Evolutionary conservation across 441 rosid genomes (phyloP), one percentile per base, ranked within the genome.

Genomic region (Adansonia rubrostipa): DNA sequence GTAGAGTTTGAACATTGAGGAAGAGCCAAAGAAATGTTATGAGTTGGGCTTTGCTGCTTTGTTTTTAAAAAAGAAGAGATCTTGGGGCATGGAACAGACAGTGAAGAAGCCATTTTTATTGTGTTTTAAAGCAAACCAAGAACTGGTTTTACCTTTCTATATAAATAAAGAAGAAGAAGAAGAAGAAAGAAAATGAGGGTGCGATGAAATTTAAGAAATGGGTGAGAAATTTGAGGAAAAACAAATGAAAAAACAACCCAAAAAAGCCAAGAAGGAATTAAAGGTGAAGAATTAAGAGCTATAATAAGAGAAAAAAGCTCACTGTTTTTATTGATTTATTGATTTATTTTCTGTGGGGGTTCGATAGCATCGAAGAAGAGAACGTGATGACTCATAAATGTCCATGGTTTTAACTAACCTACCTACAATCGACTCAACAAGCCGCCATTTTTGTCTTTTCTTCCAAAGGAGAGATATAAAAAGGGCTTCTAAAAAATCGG

Each of bases 41-140:
- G 69, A 60, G 36, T 8, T 63, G 48, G 78, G 48, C 6, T 17
- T 44, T 48, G 58, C 13, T 28, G 78, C 33, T 28, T 19, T 56
- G 33, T 17, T 54, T 40, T 56, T 1, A 48, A 4, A 42, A 76
- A 65, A 11, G 82, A 74, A 73, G 86, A 82, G 74, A 93, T 85
- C 78, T 92, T 92, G 60, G 95, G 89, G 82, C 86, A 88, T 42
- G 97, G 91, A 71, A 86, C 86, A 0, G 92, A 83, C 64, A 82
- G 77, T 20, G 95, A 88, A 22, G 93, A 88, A 28, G 92, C 90
- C 98, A 94, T 93, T 14, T 64, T 64, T 33, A 22, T 48, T 68
- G 56, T 4, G 36, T 11, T 80, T 48, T n/a, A 60, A n/a, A 71
- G 61, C 70, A 72, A 77, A 69, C 66, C 73, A 40, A 62, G 5